Conservation (phyloP, 2,329 filamentous ascomycete genomes). For the Beauveria australis region DNA sequence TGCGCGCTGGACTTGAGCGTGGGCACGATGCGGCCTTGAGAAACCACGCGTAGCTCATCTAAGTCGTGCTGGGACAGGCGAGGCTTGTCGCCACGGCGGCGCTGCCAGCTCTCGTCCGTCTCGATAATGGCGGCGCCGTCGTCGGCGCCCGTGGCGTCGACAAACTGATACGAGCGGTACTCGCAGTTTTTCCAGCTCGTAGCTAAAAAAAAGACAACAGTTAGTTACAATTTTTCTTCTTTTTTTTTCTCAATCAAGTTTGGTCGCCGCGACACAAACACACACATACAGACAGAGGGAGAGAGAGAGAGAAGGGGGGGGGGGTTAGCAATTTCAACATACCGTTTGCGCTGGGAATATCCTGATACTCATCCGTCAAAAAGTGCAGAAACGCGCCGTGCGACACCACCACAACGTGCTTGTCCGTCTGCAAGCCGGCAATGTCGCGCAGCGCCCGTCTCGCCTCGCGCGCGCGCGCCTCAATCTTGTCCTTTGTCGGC, state of each 20-base stretch:
- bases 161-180: slow-evolving; percentile 60
- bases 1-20: slow-evolving; percentile 19
- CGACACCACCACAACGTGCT: slow-evolving; percentile 66
- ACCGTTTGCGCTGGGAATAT: slow-evolving; percentile 37
- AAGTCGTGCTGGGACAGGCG: slow-evolving; percentile 38
- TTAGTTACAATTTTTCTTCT: background rate
- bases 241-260: background rate
- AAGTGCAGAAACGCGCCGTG: slow-evolving; percentile 83
- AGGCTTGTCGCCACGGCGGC: slow-evolving; percentile 32
- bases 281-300: too few species aligned
- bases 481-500: slow-evolving; percentile 44
- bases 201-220: slow-evolving; percentile 32
- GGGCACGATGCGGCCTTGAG: slow-evolving; percentile 27
- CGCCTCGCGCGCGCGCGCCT: slow-evolving; percentile 51
- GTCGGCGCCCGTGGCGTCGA: slow-evolving; percentile 41
- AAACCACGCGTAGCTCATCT: slow-evolving; percentile 32
- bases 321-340: slow-evolving; percentile 14
- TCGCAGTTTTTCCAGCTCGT: slow-evolving; percentile 72
- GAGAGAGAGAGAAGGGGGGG: too few species aligned
- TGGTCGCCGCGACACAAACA: background rate
- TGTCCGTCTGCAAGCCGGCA: slow-evolving; percentile 33
- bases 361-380: slow-evolving; percentile 73
- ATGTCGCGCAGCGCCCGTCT: slow-evolving; percentile 48
- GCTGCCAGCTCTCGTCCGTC: slow-evolving; percentile 39
- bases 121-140: slow-evolving; percentile 39